Evolutionary conservation across 2,329 filamentous ascomycete species (phyloP).

Genomic region (Pseudovirgaria hyperparasitica): DNA sequence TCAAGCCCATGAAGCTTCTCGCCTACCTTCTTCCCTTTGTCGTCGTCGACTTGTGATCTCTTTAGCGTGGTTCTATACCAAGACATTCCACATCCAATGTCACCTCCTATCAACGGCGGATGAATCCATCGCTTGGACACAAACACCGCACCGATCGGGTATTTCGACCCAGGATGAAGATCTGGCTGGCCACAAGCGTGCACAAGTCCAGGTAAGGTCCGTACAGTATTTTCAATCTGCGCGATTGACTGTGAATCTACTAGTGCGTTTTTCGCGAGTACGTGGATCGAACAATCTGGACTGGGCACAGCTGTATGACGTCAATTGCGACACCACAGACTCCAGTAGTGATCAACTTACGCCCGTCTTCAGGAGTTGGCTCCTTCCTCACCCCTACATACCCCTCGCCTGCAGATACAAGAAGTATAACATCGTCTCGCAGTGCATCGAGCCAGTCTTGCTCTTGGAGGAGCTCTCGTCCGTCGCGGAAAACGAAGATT

Average conservation of each 20-base stretch:
- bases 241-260: constrained; percentile 17
- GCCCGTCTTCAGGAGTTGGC: background rate
- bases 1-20: constrained; percentile 23
- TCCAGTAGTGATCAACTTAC: background rate
- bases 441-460: constrained; percentile 15
- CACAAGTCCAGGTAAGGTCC: constrained; percentile 21
- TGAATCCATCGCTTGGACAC: constrained; percentile 22
- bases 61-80: constrained; percentile 23
- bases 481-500: constrained; percentile 14
- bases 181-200: constrained; percentile 23
- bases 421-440: constrained; percentile 14
- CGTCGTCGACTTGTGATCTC: constrained; percentile 18
- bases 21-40: constrained; percentile 21
- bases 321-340: background rate
- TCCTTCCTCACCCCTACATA: constrained; percentile 17
- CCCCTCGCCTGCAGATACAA: constrained; percentile 19
- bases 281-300: constrained; percentile 8
- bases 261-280: constrained; percentile 15
- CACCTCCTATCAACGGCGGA: constrained; percentile 24
- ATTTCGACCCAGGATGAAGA: constrained; percentile 24
- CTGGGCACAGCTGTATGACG: constrained; percentile 7
- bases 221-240: constrained; percentile 19
- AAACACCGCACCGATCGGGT: constrained; percentile 25
- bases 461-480: constrained; percentile 14
- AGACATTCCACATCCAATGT: constrained; percentile 28